Conservation (phyloP, 2,329 filamentous ascomycete genomes). For the Clonostachys byssicola region DNA sequence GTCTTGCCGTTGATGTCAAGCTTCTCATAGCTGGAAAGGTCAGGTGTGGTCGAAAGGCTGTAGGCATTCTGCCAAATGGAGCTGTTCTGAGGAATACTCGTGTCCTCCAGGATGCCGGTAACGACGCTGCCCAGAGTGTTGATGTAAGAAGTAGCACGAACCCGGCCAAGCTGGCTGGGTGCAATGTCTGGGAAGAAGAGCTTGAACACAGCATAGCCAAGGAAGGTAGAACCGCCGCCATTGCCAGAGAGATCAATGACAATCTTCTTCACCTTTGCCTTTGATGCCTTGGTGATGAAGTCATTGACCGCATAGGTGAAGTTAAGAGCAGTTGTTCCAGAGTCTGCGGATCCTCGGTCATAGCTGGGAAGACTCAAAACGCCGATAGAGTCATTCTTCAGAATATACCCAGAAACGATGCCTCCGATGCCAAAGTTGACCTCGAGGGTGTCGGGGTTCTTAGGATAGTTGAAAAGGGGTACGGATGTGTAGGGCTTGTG, state of each 20-base stretch:
- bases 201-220: constrained; percentile 43
- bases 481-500: too few relatives aligned
- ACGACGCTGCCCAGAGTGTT: not conserved
- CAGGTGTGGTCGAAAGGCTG: too few relatives aligned
- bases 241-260: constrained; percentile 62
- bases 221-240: constrained; percentile 46
- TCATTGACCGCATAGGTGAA: too few relatives aligned
- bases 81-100: too few relatives aligned
- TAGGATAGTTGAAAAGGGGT: not conserved
- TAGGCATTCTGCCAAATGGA: too few relatives aligned
- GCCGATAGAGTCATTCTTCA: not conserved
- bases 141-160: not conserved
- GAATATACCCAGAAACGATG: constrained; percentile 14
- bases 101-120: too few relatives aligned
- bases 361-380: constrained; percentile 11
- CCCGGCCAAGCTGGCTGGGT: constrained; percentile 5
- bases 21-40: too few relatives aligned
- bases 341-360: too few relatives aligned
- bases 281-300: constrained; percentile 11
- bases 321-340: too few relatives aligned
- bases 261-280: constrained; percentile 49
- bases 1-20: too few relatives aligned
- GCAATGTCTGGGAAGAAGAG: constrained; percentile 22
- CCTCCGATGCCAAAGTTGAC: constrained; percentile 1
- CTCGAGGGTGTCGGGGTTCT: not conserved